Conservation (phyloP, 164 flowering plant species). For the Tetracentron sinense region DNA sequence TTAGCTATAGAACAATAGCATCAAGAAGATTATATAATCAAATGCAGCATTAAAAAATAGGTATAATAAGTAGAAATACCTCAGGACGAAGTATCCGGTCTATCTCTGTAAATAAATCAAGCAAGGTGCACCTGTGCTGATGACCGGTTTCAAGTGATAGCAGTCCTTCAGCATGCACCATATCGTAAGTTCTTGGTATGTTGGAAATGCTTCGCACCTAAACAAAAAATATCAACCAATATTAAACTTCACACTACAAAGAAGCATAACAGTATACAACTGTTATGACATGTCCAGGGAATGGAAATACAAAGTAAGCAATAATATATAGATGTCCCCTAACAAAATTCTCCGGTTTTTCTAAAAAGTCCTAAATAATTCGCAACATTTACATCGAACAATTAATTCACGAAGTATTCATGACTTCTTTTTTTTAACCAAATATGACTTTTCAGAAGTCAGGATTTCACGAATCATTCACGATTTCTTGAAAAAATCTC, state of each 20-base stretch:
- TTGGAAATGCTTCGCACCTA: conserved; percentile 98
- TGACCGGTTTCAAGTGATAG: conserved; percentile 61
- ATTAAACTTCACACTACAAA: neutral
- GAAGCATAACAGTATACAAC: too few species aligned
- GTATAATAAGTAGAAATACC: conserved; percentile 40
- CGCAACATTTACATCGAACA: too few species aligned
- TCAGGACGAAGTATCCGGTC: conserved; percentile 97
- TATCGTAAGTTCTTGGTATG: conserved; percentile 93
- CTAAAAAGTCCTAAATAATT: too few species aligned
- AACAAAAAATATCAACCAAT: neutral
- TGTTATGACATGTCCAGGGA: too few species aligned
- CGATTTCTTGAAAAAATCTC: too few species aligned
- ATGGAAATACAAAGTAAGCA: too few species aligned
- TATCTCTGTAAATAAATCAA: conserved; percentile 80
- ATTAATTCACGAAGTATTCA: too few species aligned
- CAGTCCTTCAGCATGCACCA: conserved; percentile 87
- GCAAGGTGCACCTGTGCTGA: conserved; percentile 57
- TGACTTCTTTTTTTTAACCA: too few species aligned
- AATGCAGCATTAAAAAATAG: neutral
- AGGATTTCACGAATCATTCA: too few species aligned
- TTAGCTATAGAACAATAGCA: neutral
- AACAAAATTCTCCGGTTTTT: too few species aligned
- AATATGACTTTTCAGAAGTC: too few species aligned
- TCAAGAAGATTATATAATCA: neutral
- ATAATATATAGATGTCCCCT: too few species aligned